Evolutionary conservation across 129 eudicot genomes (phyloP).

Genomic region (Lactuca saligna): DNA sequence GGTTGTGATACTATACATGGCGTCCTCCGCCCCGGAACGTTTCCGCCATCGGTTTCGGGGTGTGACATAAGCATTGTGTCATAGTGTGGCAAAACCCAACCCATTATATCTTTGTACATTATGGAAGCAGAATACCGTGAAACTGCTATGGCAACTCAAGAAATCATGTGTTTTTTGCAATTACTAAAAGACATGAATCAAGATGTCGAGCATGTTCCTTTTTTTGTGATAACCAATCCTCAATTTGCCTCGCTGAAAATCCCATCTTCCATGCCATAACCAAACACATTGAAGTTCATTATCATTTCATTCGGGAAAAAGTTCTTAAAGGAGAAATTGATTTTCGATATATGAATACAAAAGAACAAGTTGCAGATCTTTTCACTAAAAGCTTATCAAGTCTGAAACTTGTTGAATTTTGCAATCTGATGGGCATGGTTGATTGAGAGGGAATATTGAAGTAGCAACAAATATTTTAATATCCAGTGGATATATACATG

Average conservation of each 20-base stretch:
- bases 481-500: no score
- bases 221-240: neutral
- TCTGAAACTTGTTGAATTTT: no score
- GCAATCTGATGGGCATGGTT: no score
- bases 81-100: neutral
- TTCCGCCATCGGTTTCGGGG: no score
- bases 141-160: neutral
- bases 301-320: neutral
- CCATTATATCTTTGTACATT: neutral
- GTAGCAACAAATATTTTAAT: no score
- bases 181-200: neutral
- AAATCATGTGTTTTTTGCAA: neutral
- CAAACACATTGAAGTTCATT: neutral
- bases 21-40: no score
- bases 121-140: neutral
- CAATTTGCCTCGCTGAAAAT: no score
- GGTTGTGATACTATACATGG: no score
- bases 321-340: neutral
- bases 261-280: neutral
- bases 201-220: neutral
- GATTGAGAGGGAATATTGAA: no score
- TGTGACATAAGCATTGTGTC: no score
- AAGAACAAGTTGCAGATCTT: neutral
- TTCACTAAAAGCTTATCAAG: no score
- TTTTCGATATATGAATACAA: neutral